A percentile compares a stretch with the other conserved stretches of the same genome.
Conservation (phyloP, 495 filamentous ascomycete species). For the Glonium stellatum region DNA sequence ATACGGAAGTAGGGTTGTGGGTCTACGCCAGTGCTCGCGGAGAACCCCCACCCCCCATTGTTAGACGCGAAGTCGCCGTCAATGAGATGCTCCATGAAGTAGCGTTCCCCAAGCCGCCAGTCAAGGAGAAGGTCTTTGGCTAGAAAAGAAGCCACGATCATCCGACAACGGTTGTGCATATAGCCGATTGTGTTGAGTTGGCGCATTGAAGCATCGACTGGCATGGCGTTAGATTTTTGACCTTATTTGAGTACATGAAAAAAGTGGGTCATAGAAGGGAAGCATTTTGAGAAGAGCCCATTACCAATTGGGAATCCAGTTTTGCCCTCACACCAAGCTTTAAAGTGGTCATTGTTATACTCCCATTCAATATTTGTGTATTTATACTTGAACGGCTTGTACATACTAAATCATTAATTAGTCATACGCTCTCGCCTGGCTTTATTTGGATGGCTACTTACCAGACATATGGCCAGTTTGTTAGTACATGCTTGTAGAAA, state of each 20-base stretch:
- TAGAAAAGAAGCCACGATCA: constrained; percentile 83
- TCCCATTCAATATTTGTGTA: constrained; percentile 80
- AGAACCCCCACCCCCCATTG: constrained; percentile 89
- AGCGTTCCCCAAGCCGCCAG: constrained; percentile 83
- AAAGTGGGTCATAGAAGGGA: too few relatives aligned
- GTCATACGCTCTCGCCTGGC: constrained; percentile 1
- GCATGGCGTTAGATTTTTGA: background rate
- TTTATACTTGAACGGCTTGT: constrained; percentile 85
- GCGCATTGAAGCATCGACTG: constrained; percentile 85
- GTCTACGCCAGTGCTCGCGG: constrained; percentile 72
- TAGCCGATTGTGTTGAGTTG: constrained; percentile 64
- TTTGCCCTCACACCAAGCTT: constrained; percentile 65
- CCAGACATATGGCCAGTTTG: constrained; percentile 84
- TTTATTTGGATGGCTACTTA: too few relatives aligned
- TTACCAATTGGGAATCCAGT: constrained; percentile 69
- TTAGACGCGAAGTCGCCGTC: constrained; percentile 93
- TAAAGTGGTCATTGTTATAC: constrained; percentile 60
- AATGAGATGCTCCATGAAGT: constrained; percentile 82
- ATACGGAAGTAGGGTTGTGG: constrained; percentile 90
- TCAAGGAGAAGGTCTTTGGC: constrained; percentile 81
- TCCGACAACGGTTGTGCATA: constrained; percentile 88
- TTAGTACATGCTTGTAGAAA: constrained; percentile 86
- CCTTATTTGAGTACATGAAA: background rate
- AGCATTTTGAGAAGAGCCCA: background rate
- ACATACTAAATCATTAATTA: constrained; percentile 55